Base-by-base conservation (phyloP, 805 yeast genomes). In the Metschnikowia cubensis region DNA sequence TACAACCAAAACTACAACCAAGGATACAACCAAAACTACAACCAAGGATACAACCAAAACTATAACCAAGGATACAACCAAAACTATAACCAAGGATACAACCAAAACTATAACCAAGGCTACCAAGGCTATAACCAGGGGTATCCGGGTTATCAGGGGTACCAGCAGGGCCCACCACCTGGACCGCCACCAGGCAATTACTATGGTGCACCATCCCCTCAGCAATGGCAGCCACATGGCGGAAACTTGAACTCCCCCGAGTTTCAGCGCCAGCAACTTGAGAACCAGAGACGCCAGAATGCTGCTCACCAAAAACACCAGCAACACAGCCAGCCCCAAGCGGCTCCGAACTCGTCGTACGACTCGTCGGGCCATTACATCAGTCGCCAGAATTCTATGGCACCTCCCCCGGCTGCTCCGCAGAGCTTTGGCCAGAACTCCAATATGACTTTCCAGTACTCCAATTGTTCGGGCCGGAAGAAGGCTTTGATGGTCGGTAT, bases 401-500 rank as follows among this genome's bases (percentile, higher is more conserved):
- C 45, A 4, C 41, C 50, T 13, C 52, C 52, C 4, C 75, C 75
- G 6, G 59, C 66, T 7, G 60, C 63, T 3, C 73, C 75, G 0
- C 76, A 72, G 53, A 58, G 59, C 32, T 72, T 72, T 46, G 71
- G 70, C 13, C 68, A 64, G 47, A 67, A 69, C 52, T 53, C 68
- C 41, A 61, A 61, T 50, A 64, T 67, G 62, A 67, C 74, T 4
- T 72, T 62, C 59, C 84, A 82, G 61, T 83, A 83, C 65, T 84
- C 92, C 10, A 77, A 81, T 59, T 85, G 91, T 71, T 69, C 79
- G 4, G 95, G 96, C 13, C 73, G 75, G 33, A 78, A 82, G 53
- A 89, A 88, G 67, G 96, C 96, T 2, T 64, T 89, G 48, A 62
- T 87, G 45, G 75, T 89, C 50, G 96, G 96, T 11, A 83, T 85